phyloP scores from a whole-genome alignment of 148 eudicot genomes.

The Fagopyrum esculentum region DNA sequence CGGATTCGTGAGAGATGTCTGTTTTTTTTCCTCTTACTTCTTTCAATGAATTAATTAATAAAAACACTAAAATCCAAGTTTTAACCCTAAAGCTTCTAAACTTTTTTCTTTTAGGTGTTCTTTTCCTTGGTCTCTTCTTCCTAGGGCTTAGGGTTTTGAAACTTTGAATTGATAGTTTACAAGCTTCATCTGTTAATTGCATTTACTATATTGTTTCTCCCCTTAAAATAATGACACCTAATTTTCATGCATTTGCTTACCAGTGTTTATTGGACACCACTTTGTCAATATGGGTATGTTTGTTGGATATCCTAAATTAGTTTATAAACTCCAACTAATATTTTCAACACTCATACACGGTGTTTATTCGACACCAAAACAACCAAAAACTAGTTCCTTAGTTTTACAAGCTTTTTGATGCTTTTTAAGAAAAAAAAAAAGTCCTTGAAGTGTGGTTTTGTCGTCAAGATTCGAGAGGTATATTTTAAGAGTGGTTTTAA shows the following conservation, averaged over 20 bases:
- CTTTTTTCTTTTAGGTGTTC: constrained; percentile 23
- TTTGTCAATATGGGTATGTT: too few relatives aligned
- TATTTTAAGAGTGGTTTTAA: too few relatives aligned
- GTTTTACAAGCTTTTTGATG: too few relatives aligned
- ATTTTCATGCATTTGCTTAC: not conserved
- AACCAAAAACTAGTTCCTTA: too few relatives aligned
- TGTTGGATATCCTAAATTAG: too few relatives aligned
- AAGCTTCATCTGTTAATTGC: constrained; percentile 2
- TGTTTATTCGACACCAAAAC: too few relatives aligned
- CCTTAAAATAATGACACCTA: not conserved
- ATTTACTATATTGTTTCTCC: not conserved
- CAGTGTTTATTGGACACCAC: too few relatives aligned
- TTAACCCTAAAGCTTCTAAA: constrained; percentile 54
- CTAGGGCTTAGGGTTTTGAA: constrained; percentile 46
- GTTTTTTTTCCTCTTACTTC: constrained; percentile 34
- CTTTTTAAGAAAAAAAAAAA: too few relatives aligned
- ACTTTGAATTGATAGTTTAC: constrained; percentile 17
- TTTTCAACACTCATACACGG: too few relatives aligned
- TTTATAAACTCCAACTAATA: too few relatives aligned
- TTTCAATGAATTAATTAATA: constrained; percentile 28
- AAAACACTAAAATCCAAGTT: constrained; percentile 28
- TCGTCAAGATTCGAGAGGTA: too few relatives aligned
- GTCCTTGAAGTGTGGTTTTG: too few relatives aligned
- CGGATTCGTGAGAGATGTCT: constrained; percentile 70
- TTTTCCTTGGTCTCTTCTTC: constrained; percentile 32